A percentile compares a stretch with the other conserved stretches of the same genome.
Evolutionary conservation across 352 stramenopile species (phyloP).

Genomic region (Phytophthora aleatoria): DNA sequence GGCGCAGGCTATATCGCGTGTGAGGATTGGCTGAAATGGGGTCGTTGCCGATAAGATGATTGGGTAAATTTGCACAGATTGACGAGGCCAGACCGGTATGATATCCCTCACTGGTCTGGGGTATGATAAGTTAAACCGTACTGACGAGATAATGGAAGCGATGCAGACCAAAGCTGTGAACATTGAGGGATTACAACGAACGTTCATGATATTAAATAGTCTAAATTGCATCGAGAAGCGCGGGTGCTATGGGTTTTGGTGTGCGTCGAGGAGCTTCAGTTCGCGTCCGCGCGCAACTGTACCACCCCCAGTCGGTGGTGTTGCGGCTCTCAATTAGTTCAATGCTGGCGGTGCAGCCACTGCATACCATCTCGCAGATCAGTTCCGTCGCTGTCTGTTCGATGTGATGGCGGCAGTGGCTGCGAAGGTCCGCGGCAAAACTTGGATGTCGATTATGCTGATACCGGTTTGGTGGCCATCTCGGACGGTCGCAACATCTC

Average conservation of each 20-base stretch:
- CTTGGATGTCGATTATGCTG: conserved; percentile 17
- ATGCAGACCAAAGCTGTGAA: too few species aligned
- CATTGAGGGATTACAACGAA: conserved; percentile 3
- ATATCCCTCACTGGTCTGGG: too few species aligned
- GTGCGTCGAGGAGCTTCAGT: conserved; percentile 25
- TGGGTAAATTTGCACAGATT: not conserved
- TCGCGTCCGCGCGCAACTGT: conserved; percentile 27
- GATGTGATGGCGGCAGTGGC: conserved; percentile 6
- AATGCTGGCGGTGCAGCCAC: not conserved
- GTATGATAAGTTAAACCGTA: too few species aligned
- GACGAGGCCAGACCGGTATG: too few species aligned
- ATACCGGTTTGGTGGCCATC: conserved; percentile 30
- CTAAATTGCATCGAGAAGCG: conserved; percentile 16
- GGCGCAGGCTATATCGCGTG: not conserved
- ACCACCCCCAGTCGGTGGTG: conserved; percentile 40
- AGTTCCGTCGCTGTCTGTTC: conserved; percentile 43
- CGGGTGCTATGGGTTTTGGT: conserved; percentile 21
- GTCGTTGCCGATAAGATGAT: not conserved
- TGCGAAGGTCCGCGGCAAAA: not conserved
- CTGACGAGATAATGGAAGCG: too few species aligned
- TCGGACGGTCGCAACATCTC: conserved; percentile 41
- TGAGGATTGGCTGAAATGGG: not conserved
- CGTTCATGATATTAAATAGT: conserved; percentile 38
- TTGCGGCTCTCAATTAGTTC: conserved; percentile 4
- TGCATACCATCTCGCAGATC: conserved; percentile 23